Evolutionary conservation across 2,329 filamentous ascomycete genomes (phyloP), one percentile per base, ranked within the genome.

Genomic region (Colletotrichum liaoningense): DNA sequence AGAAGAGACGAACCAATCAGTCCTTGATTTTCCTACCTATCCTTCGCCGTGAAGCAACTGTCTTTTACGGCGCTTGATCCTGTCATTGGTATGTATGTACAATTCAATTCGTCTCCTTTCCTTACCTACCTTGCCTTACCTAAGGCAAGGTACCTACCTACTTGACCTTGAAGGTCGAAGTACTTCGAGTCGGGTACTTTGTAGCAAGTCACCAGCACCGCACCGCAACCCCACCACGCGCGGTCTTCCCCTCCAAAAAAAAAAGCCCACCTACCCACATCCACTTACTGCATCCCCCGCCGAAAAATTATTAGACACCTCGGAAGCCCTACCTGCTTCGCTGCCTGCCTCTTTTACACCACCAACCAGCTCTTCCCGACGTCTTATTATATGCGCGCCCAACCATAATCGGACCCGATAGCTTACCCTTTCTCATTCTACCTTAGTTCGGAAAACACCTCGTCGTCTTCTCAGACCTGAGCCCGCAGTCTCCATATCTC

Each of bases 221-320:
- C 70, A 60, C 33, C 67, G 46, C 49, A 65, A 70, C 70, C 60
- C 70, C 67, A 70, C 67, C 67, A 70, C 60, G 46, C 60, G 14
- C 59, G 67, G 33, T 56, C 60, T 62, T 70, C 70, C 70, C 70
- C 70, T 73, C 70, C 67, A 49, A 66, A 70, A 49, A 66, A 72
- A 66, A 57, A 46, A 73, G 60, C 57, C 70, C 70, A 73, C 70
- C 67, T 73, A 65, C 70, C 70, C 70, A 73, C 70, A 70, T 65
- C 42, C 67, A 73, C 60, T 62, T 30, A 70, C 67, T 73, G 67
- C 67, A 60, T 73, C 67, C 70, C 60, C 70, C 67, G 70, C 70
- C 67, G 70, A 73, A 73, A 73, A 73, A 65, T 70, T 73, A 70
- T 73, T 73, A 73, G 67, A 73, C 67, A 73, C 70, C 67, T 70